Conservation (phyloP, 2,329 filamentous ascomycete species). For the Aspergillus sergii region DNA sequence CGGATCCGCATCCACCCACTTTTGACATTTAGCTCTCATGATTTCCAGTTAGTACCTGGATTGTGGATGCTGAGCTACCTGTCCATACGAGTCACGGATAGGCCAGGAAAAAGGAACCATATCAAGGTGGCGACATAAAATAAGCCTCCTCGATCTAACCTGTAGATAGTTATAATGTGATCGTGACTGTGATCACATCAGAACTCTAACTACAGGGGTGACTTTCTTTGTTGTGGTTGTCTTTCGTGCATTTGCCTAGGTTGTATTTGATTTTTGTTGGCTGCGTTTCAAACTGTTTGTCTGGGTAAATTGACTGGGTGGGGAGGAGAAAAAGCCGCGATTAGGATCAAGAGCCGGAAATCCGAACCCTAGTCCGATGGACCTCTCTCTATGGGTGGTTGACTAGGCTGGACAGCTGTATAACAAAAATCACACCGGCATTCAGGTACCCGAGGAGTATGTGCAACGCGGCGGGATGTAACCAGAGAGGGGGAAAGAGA, state of each 20-base stretch:
- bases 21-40: neutral
- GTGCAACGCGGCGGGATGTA: neutral
- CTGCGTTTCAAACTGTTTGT: neutral
- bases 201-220: neutral
- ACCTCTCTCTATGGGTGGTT: neutral
- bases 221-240: neutral
- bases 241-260: neutral
- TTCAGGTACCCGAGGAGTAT: constrained; percentile 2
- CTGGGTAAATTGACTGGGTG: neutral
- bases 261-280: neutral
- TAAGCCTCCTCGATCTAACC: neutral
- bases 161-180: neutral
- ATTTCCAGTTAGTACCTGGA: neutral
- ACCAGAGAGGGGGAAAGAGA: neutral
- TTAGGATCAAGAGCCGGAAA: neutral
- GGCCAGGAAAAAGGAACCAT: neutral
- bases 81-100: neutral
- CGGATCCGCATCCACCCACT: neutral
- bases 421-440: constrained; percentile 1
- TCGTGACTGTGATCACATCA: neutral
- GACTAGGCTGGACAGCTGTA: constrained; percentile 2
- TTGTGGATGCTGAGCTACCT: neutral
- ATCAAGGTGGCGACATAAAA: neutral
- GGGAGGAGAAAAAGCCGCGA: neutral
- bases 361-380: neutral